Evolutionary conservation across 2,329 filamentous ascomycete species (phyloP), one percentile per base, ranked within the genome.

Genomic region (Magnaporthiopsis incrustans): DNA sequence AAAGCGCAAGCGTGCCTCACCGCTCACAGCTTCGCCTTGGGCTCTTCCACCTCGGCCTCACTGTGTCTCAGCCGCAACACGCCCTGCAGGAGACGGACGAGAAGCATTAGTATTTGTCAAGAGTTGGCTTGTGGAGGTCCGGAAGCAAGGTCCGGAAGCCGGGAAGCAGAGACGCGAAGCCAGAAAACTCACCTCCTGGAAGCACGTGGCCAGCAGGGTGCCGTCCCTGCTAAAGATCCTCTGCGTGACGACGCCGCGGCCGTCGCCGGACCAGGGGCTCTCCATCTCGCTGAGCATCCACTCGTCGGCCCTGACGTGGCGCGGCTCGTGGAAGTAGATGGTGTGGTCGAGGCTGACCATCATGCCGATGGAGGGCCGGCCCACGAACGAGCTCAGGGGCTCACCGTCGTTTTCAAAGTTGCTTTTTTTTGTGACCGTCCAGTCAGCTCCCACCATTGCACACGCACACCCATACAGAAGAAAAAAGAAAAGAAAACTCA

Each of bases 221-320:
- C 91, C 91, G 66, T 92, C 87, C 68, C 78, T 80, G 32, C 84
- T 82, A 73, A 87, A 93, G 66, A 94, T 89, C 74, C 85, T 84
- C 79, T 92, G 89, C 69, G 83, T 84, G 57, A 94, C 91, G 25
- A 94, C 80, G 0, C 89, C 91, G 66, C 91, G 81, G 4, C 90
- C 90, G 70, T 92, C 89, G 1, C 88, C 90, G 2, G 88, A 84
- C 90, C 91, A 95, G 0, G 90, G 89, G 64, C 86, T 91, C 75
- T 90, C 84, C 84, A 91, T 91, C 78, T 93, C 90, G 26, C 82
- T 84, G 69, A 91, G 86, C 84, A 92, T 89, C 90, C 90, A 93
- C 75, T 92, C 84, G 70, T 89, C 86, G 5, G 84, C 85, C 69
- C 77, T 78, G 64, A 89, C 82, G 65, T 74, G 75, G 65, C 76